Conservation (phyloP, 768 basidiomycete genomes). For the Pleurotus salmoneostramineus region DNA sequence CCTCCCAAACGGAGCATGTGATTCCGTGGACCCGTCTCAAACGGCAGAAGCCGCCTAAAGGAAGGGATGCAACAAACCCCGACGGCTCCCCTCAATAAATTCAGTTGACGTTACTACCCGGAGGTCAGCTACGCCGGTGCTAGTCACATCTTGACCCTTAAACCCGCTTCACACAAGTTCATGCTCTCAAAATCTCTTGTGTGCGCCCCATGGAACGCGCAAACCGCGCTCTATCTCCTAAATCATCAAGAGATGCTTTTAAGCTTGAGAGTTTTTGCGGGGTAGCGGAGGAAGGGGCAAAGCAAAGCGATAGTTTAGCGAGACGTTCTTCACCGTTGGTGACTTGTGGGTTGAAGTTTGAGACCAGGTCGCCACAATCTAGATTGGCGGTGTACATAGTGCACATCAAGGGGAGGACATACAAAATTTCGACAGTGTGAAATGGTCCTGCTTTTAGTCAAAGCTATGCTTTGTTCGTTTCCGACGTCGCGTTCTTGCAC, state of each 20-base stretch:
- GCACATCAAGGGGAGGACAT: neutral
- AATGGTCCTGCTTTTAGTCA: neutral
- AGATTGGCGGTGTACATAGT: neutral
- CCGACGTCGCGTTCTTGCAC: no score
- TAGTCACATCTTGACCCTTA: neutral
- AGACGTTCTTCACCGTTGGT: constrained; percentile 22
- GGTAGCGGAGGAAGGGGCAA: no score
- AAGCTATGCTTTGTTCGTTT: no score
- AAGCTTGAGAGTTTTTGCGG: no score
- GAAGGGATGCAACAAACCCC: constrained; percentile 16
- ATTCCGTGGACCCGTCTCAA: constrained; percentile 22
- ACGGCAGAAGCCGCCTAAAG: neutral
- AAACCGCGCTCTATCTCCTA: constrained; percentile 79
- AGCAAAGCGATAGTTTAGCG: no score
- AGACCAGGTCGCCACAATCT: neutral
- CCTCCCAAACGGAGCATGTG: constrained; percentile 37
- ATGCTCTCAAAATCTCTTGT: neutral
- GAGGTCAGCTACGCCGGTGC: neutral
- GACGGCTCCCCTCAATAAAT: constrained; percentile 24
- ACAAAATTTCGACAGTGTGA: neutral
- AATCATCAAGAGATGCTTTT: constrained; percentile 61
- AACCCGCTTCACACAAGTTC: constrained; percentile 1
- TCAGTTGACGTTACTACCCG: neutral
- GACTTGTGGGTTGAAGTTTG: constrained; percentile 59
- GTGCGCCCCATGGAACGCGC: neutral